Evolutionary conservation across 441 rosid species (phyloP).

Genomic region (Brassica hybrid): DNA sequence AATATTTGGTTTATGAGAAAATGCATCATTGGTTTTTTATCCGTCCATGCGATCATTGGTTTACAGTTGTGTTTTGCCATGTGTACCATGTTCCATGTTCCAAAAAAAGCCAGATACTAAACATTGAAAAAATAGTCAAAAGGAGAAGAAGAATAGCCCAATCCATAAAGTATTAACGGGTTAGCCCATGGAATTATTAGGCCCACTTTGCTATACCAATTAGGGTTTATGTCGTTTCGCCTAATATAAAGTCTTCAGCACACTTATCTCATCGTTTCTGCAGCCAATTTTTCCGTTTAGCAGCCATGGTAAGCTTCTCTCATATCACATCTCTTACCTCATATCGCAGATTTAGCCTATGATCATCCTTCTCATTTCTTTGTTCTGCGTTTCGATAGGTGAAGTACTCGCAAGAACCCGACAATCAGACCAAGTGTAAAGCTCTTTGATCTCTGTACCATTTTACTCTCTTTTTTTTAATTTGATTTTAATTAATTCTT

Average conservation of each 20-base stretch:
- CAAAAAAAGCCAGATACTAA: too few relatives aligned
- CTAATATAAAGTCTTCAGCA: slow-evolving; percentile 5
- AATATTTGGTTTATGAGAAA: too few relatives aligned
- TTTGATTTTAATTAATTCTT: neutral
- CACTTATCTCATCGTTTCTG: neutral
- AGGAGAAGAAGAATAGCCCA: neutral
- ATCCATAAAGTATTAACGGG: neutral
- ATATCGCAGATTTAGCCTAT: neutral
- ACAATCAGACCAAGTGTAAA: slow-evolving; percentile 64
- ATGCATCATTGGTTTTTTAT: too few relatives aligned
- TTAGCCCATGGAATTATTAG: neutral
- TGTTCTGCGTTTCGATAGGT: slow-evolving; percentile 44
- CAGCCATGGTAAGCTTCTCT: slow-evolving; percentile 39
- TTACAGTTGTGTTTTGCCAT: too few relatives aligned
- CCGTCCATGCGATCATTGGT: too few relatives aligned
- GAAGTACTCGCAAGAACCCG: slow-evolving; percentile 77
- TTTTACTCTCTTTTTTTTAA: neutral
- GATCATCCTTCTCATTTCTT: neutral
- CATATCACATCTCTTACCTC: neutral
- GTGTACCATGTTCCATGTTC: too few relatives aligned
- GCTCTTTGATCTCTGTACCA: neutral
- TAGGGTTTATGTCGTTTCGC: slow-evolving; percentile 30
- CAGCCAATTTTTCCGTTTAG: slow-evolving; percentile 32
- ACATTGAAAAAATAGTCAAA: neutral
- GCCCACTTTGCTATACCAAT: neutral